Evolutionary conservation across 306 rosid species (phyloP), one percentile per base, ranked within the genome.

Genomic region (Parietaria judaica): DNA sequence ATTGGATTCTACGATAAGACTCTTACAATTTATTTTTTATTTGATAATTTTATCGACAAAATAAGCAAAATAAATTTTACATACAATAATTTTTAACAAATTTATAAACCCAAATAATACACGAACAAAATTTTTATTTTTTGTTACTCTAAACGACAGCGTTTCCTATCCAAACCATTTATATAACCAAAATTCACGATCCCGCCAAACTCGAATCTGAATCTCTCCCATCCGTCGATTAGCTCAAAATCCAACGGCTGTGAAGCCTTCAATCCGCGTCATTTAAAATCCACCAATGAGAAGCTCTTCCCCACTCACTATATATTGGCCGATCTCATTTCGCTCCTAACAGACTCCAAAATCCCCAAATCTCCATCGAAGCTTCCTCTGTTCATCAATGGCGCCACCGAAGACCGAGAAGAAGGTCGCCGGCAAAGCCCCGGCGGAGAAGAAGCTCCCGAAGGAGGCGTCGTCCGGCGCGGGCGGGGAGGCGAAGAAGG

Each of bases 381-480:
- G 13, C 14, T 60, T 11, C 45, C 14, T 37, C 65, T 9, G 23
- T 36, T 56, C 8, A 8, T 50, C 4, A 72, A 14, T 36, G 66
- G 61, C 6, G 70, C 66, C 64, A 55, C 58, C 31, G 59, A 63
- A 34, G 68, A 43, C 46, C 13, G 75, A 71, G 66, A 71, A 71
- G 75, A 64, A 64, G 65, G 60, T 65, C 4, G 69, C 64, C 6
- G 74, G 55, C 63, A 70, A 70, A 14, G 48, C 68, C 8, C 63
- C 57, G 0, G 66, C 54, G 14, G 76, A 71, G 55, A 72, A 72
- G 61, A 72, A 72, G 63, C 55, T 65, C 4, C 56, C 66, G 9
- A 72, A 72, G 50, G 76, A 72, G 1, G n/a, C 59, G 2, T 60
- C 73, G 45, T 49, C 72, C 43, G 17, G 10, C 47, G 38, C 31